phyloP scores from a whole-genome alignment of 2,329 filamentous ascomycete genomes.

The Xylaria sp. region DNA sequence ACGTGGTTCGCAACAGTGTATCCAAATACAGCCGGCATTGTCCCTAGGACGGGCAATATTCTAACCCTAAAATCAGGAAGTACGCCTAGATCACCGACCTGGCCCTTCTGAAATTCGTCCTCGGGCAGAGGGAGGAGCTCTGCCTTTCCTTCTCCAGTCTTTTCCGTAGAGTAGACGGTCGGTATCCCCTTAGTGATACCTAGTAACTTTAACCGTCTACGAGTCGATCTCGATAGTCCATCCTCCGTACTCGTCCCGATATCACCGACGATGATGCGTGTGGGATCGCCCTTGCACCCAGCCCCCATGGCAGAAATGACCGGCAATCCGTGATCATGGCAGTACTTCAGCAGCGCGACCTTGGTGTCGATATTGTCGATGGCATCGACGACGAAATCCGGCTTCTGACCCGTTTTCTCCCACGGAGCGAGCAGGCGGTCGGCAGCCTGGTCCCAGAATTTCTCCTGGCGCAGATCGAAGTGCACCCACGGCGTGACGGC shows the following conservation, averaged over 20 bases:
- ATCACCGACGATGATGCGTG: conserved; percentile 88
- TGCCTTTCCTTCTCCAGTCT: conserved; percentile 89
- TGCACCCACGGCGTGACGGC: conserved; percentile 92
- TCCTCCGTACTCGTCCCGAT: conserved; percentile 91
- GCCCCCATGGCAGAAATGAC: conserved; percentile 98
- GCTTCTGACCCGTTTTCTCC: conserved; percentile 68
- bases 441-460: conserved; percentile 78
- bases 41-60: conserved; percentile 94
- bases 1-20: conserved; percentile 93
- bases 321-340: conserved; percentile 77
- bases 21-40: conserved; percentile 97
- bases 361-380: conserved; percentile 99
- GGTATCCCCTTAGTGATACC: conserved; percentile 89
- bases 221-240: conserved; percentile 84
- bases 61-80: conserved; percentile 92
- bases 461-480: conserved; percentile 86
- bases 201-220: conserved; percentile 78
- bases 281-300: conserved; percentile 89
- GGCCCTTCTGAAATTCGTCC: conserved; percentile 87
- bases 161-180: conserved; percentile 92
- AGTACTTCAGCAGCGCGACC: conserved; percentile 89
- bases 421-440: conserved; percentile 74
- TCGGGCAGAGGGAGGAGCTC: conserved; percentile 87
- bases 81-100: conserved; percentile 86
- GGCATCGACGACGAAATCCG: conserved; percentile 93